These are phyloP conservation scores for Penicillium bialowiezense DNA, from an alignment of 495 filamentous ascomycete genomes.

Conservation along the genomic window DNA sequence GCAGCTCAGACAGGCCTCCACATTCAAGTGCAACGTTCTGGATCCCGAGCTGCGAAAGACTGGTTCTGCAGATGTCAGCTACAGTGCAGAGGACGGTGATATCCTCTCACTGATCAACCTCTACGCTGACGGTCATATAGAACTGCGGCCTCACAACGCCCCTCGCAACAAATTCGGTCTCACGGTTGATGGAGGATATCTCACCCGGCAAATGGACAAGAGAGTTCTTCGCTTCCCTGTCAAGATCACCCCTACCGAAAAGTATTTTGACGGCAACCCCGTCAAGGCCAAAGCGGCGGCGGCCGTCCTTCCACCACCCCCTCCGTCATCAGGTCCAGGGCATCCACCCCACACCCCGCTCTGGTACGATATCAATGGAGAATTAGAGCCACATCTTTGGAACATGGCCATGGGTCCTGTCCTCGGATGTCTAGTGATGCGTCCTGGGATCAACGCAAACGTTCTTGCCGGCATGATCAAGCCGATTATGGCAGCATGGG, in stretches of 20 bases:
- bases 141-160: constrained; percentile 69
- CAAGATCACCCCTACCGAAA: constrained; percentile 49
- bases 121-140: constrained; percentile 54
- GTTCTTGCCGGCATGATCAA: constrained; percentile 54
- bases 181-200: constrained; percentile 73
- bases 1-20: constrained; percentile 50
- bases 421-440: constrained; percentile 54
- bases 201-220: constrained; percentile 68
- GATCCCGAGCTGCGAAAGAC: constrained; percentile 50
- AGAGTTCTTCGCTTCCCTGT: constrained; percentile 59
- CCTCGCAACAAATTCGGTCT: too few species aligned
- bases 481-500: constrained; percentile 64
- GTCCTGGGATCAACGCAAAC: constrained; percentile 54
- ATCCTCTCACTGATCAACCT: constrained; percentile 71
- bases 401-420: constrained; percentile 57
- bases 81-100: constrained; percentile 56
- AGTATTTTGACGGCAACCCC: constrained; percentile 61
- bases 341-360: constrained; percentile 57
- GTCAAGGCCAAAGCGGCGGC: constrained; percentile 25
- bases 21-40: constrained; percentile 55
- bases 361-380: constrained; percentile 76
- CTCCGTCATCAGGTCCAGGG: neutral
- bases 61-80: constrained; percentile 24
- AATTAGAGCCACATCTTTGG: constrained; percentile 63
- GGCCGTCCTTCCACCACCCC: constrained; percentile 18